Evolutionary conservation across 1,284 basidiomycete genomes (phyloP).

Genomic region (Blastosporella zonata): DNA sequence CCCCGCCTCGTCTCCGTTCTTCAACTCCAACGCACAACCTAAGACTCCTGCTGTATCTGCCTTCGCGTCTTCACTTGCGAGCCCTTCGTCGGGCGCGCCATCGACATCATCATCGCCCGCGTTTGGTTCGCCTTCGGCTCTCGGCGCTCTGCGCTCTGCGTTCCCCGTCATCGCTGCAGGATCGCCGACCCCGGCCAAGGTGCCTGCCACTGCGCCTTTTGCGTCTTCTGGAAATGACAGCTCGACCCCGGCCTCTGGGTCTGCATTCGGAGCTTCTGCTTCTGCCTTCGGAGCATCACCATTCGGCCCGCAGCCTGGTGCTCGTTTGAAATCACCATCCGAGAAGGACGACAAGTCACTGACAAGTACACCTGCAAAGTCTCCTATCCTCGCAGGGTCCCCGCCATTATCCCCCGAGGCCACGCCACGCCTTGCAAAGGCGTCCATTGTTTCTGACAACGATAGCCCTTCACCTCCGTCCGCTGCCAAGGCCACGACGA

Average conservation of each 20-base stretch:
- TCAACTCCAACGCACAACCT: slow-evolving; percentile 38
- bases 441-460: slow-evolving; percentile 10
- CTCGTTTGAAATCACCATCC: slow-evolving; percentile 8
- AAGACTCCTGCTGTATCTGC: slow-evolving; percentile 33
- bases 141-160: slow-evolving; percentile 35
- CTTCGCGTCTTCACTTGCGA: slow-evolving; percentile 29
- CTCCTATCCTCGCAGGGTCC: slow-evolving; percentile 8
- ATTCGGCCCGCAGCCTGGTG: slow-evolving; percentile 8
- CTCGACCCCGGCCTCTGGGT: not conserved
- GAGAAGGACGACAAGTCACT: slow-evolving; percentile 15
- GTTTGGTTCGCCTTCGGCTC: slow-evolving; percentile 38
- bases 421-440: slow-evolving; percentile 14
- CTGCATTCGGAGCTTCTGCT: too few relatives aligned
- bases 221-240: too few relatives aligned
- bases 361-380: slow-evolving; percentile 17
- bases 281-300: slow-evolving; percentile 4
- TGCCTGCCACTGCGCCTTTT: slow-evolving; percentile 23
- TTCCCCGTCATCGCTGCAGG: slow-evolving; percentile 27
- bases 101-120: slow-evolving; percentile 24
- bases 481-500: slow-evolving; percentile 19
- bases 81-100: slow-evolving; percentile 17
- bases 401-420: slow-evolving; percentile 20
- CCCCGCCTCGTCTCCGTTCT: slow-evolving; percentile 49
- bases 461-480: slow-evolving; percentile 18
- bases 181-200: slow-evolving; percentile 31